Conservation (phyloP, 805 yeast species). For the Ogataea paraovalis region DNA sequence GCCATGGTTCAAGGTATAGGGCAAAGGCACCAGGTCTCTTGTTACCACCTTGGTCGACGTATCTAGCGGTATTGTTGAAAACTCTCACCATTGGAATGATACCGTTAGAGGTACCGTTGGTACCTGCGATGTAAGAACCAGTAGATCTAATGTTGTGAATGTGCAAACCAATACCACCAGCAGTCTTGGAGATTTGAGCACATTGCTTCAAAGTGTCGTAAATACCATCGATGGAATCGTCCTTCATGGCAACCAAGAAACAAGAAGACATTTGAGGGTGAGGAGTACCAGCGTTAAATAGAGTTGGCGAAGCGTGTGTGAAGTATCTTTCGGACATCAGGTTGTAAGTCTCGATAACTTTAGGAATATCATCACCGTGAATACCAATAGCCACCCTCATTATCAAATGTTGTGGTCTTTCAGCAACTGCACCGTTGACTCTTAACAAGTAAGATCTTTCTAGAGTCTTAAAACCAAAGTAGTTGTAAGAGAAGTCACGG, state of each 20-base stretch:
- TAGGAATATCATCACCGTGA: conserved; percentile 50
- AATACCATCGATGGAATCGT: conserved; percentile 60
- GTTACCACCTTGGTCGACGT: conserved; percentile 64
- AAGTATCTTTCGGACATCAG: conserved; percentile 56
- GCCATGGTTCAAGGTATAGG: conserved; percentile 61
- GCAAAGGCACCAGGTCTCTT: conserved; percentile 66
- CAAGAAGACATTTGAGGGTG: conserved; percentile 59
- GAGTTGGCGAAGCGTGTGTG: conserved; percentile 61
- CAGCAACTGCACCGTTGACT: conserved; percentile 53
- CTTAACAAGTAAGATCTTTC: conserved; percentile 56
- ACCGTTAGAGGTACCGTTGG: conserved; percentile 62
- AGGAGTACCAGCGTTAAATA: conserved; percentile 61
- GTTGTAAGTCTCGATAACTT: conserved; percentile 53
- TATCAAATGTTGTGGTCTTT: conserved; percentile 57
- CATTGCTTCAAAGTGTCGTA: conserved; percentile 58
- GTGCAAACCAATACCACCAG: conserved; percentile 63
- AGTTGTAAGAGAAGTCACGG: conserved; percentile 58
- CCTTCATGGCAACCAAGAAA: conserved; percentile 60
- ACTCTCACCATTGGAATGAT: conserved; percentile 61
- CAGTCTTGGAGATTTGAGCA: conserved; percentile 58
- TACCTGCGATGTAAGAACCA: conserved; percentile 59
- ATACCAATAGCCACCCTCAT: conserved; percentile 63
- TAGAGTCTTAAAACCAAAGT: conserved; percentile 58
- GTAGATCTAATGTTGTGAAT: conserved; percentile 56
- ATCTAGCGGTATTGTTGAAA: conserved; percentile 59